Conservation (phyloP, 108 stramenopile species). For the Bacterosira constricta region DNA sequence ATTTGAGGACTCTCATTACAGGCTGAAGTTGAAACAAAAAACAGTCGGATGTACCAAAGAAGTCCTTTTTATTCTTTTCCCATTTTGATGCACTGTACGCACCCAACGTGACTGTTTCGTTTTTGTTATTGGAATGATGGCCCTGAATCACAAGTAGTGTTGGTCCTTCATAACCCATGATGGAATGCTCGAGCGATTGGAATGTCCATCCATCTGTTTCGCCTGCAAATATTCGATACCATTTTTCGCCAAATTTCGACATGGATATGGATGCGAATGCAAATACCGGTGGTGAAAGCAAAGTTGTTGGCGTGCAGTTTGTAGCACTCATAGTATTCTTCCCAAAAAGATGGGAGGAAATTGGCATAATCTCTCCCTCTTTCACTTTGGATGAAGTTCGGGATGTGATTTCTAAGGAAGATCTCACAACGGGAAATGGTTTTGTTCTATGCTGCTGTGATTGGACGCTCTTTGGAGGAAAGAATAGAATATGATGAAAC, state of each 20-base stretch:
- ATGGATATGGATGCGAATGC: constrained; percentile 36
- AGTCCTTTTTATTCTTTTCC: constrained; percentile 79
- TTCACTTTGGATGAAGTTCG: constrained; percentile 5
- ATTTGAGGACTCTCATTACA: constrained; percentile 60
- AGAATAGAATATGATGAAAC: constrained; percentile 32
- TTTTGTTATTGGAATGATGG: constrained; percentile 4
- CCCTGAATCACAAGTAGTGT: constrained; percentile 23
- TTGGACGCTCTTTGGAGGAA: constrained; percentile 15
- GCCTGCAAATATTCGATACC: constrained; percentile 78
- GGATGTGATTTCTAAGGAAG: constrained; percentile 25
- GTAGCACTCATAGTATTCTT: constrained; percentile 3
- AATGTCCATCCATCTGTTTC: constrained; percentile 81
- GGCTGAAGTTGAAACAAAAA: constrained; percentile 74
- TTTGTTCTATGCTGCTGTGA: neutral
- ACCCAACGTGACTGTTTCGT: constrained; percentile 51
- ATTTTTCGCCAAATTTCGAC: constrained; percentile 53
- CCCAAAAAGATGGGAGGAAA: constrained; percentile 37
- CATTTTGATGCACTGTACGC: constrained; percentile 76
- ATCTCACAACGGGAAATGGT: constrained; percentile 21
- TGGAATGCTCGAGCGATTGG: constrained; percentile 72
- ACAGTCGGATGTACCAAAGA: constrained; percentile 82
- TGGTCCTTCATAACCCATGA: constrained; percentile 69
- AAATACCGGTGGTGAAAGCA: constrained; percentile 30
- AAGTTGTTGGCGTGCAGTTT: neutral
- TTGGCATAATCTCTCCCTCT: constrained; percentile 16